Base-by-base conservation (phyloP, 306 rosid species). In the Pyrus pyrifolia region DNA sequence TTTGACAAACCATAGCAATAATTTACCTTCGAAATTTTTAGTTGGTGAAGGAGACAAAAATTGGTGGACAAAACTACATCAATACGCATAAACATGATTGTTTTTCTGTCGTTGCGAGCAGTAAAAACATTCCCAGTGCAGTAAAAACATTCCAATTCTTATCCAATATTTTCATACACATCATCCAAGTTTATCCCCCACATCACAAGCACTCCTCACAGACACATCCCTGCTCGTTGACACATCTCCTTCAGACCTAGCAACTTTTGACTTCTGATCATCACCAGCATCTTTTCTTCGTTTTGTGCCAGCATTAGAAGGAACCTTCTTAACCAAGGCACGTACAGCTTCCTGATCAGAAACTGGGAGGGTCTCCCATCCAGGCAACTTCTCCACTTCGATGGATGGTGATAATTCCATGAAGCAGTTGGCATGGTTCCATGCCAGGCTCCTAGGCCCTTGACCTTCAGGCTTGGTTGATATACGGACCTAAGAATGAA, bases 401-500 rank as follows among this genome's bases (percentile, higher is more conserved):
- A 86, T 81, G 72, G 93, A 84, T 59, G 96, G 97, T 25, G 88
- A 92, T 45, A 63, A 71, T 76, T 88, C 96, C 84, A 95, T 9
- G 80, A 86, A 87, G 81, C 99, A 95, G 61, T 85, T 95, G 72
- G 92, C 97, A 85, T 95, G 99, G 85, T 92, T 87, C 99, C 99
- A 95, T 73, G 87, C 80, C 87, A 92, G 81, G 44, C 96, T 77
- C 83, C 74, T 95, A 71, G 99, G 74, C 81, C 97, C 97, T 79
- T 88, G 85, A 81, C 91, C 97, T 33, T 89, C 89, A 67, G 91
- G 93, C 78, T 89, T 91, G 49, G 86, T 65, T 29, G 97, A 95
- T 84, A 95, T 77, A 44, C 99, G 99, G 78, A 89, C 88, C 99
- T 94, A 75, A 67, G 63, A 80, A 68, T 38, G 49, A 46, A 70